These are phyloP conservation scores for Centella asiatica DNA, from an alignment of 129 eudicot genomes.

Conservation along the genomic window DNA sequence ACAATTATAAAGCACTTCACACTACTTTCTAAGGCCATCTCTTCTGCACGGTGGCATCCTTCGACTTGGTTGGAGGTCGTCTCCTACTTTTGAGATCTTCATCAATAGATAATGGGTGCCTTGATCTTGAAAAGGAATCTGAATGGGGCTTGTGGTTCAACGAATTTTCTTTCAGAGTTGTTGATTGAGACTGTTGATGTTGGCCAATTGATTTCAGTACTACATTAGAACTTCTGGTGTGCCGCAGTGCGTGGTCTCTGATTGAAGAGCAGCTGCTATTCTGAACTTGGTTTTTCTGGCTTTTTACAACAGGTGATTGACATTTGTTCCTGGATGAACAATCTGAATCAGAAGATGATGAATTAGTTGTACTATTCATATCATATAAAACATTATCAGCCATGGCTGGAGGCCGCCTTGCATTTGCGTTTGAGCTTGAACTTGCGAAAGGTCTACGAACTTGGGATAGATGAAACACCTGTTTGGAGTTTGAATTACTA, in stretches of 20 bases:
- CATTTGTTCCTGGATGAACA: constrained; percentile 17
- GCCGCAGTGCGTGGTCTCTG: constrained; percentile 18
- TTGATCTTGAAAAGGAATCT: constrained; percentile 19
- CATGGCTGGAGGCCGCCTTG: constrained; percentile 42
- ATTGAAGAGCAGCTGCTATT: constrained; percentile 4
- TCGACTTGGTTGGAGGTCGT: constrained; percentile 26
- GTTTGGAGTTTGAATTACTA: neutral
- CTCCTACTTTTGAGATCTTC: constrained; percentile 28
- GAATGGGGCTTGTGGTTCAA: constrained; percentile 29
- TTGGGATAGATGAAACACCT: constrained; percentile 65
- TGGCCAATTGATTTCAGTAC: constrained; percentile 13
- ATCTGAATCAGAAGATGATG: constrained; percentile 81
- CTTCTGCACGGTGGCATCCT: constrained; percentile 27
- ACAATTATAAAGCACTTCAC: neutral
- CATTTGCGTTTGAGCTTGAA: constrained; percentile 26
- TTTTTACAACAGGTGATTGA: constrained; percentile 10
- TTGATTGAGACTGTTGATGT: constrained; percentile 13
- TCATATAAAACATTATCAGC: constrained; percentile 59
- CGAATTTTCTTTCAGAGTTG: constrained; percentile 43
- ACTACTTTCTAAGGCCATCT: constrained; percentile 50
- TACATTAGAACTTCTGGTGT: constrained; percentile 1
- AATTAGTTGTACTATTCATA: constrained; percentile 74
- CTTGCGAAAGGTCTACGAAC: constrained; percentile 50
- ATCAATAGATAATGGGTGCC: constrained; percentile 17
- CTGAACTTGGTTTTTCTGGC: constrained; percentile 2